Percentiles rank a stretch among this genome's conserved stretches.
Evolutionary conservation across 495 filamentous ascomycete species (phyloP).

Genomic region (Pyronema omphalodes): DNA sequence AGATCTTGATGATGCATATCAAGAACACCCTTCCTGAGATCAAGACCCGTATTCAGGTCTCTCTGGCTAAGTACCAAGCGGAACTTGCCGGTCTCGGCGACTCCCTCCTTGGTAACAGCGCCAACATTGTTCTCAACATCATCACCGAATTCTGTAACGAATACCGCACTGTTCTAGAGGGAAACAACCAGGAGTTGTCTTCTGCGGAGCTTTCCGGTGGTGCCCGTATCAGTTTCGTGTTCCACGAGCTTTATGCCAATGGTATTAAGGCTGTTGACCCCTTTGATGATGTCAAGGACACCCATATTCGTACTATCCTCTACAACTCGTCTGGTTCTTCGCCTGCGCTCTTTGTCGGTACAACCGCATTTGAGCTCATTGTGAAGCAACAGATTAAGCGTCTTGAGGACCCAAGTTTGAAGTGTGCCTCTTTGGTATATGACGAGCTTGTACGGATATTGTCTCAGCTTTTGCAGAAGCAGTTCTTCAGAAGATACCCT

Average conservation of each 20-base stretch:
- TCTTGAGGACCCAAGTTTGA: slow-evolving; percentile 86
- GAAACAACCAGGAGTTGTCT: slow-evolving; percentile 88
- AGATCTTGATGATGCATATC: slow-evolving; percentile 99
- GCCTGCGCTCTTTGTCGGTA: slow-evolving; percentile 92
- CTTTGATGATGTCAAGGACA: slow-evolving; percentile 92
- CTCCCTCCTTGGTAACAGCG: slow-evolving; percentile 87
- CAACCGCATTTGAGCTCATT: slow-evolving; percentile 91
- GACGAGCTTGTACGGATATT: slow-evolving; percentile 96
- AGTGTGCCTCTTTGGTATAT: slow-evolving; percentile 92
- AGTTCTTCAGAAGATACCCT: slow-evolving; percentile 78
- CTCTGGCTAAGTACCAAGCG: slow-evolving; percentile 73
- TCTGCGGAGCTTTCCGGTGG: slow-evolving; percentile 88
- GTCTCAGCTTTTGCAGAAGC: slow-evolving; percentile 70
- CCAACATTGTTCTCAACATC: slow-evolving; percentile 91
- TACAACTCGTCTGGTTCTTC: slow-evolving; percentile 98
- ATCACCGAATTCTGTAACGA: slow-evolving; percentile 98
- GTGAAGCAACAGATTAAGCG: slow-evolving; percentile 98
- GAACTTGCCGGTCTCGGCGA: slow-evolving; percentile 76
- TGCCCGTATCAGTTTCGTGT: slow-evolving; percentile 97
- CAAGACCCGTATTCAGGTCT: slow-evolving; percentile 81
- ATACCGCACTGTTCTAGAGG: slow-evolving; percentile 88
- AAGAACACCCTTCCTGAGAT: slow-evolving; percentile 99
- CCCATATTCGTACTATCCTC: slow-evolving; percentile 89
- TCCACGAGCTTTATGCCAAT: slow-evolving; percentile 96
- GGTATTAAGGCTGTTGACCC: slow-evolving; percentile 96